Conservation (phyloP, 768 basidiomycete genomes). For the Scleroderma citrinum region DNA sequence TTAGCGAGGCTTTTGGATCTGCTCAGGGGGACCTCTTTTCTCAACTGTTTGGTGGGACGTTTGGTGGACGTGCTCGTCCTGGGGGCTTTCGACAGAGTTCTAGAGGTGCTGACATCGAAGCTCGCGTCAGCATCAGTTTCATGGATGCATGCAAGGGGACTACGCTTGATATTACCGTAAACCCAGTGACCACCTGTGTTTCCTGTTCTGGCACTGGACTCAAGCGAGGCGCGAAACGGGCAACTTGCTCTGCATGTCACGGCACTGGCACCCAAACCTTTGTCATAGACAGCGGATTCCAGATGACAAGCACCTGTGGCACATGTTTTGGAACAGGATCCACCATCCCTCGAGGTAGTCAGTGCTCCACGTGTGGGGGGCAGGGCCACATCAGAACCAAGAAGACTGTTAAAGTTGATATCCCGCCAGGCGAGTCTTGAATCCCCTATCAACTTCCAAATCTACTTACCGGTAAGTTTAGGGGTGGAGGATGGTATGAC, state of each 20-base stretch:
- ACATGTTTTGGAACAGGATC: slow-evolving; percentile 78
- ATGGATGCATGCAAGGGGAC: slow-evolving; percentile 94
- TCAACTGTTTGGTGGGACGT: slow-evolving; percentile 68
- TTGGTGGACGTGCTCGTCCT: slow-evolving; percentile 44
- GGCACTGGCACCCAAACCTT: slow-evolving; percentile 88
- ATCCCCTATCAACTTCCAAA: neutral
- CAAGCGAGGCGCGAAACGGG: slow-evolving; percentile 78
- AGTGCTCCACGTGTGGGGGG: slow-evolving; percentile 79
- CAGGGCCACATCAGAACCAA: slow-evolving; percentile 81
- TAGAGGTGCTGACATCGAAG: slow-evolving; percentile 80
- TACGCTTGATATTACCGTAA: slow-evolving; percentile 65
- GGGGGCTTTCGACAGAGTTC: slow-evolving; percentile 38
- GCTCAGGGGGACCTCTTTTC: slow-evolving; percentile 72
- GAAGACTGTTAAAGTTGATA: slow-evolving; percentile 71
- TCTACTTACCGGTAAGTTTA: slow-evolving; percentile 23
- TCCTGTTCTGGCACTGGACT: slow-evolving; percentile 85
- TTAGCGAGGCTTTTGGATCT: slow-evolving; percentile 52
- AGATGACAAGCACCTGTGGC: slow-evolving; percentile 90
- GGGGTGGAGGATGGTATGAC: slow-evolving; percentile 96
- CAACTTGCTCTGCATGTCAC: slow-evolving; percentile 72
- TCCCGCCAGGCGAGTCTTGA: slow-evolving; percentile 69
- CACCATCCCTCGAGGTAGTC: slow-evolving; percentile 67
- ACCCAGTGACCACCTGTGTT: slow-evolving; percentile 76
- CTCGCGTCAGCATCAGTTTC: slow-evolving; percentile 70
- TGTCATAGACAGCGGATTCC: slow-evolving; percentile 89